phyloP scores from a whole-genome alignment of 495 filamentous ascomycete species.

The Staphylotrichum longicolle region DNA sequence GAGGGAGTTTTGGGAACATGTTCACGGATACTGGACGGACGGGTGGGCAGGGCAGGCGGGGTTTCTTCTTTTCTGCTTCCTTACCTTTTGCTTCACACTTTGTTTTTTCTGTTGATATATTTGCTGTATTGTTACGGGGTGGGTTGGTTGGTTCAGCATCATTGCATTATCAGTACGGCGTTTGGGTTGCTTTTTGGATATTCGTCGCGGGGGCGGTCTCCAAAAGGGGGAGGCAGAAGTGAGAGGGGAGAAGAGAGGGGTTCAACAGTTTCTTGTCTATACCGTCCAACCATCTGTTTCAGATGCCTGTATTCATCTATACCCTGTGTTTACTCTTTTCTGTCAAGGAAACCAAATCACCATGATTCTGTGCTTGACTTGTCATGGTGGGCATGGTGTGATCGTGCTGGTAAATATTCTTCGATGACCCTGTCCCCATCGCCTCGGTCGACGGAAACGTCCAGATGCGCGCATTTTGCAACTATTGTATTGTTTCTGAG shows the following conservation, averaged over 20 bases:
- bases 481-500: too few relatives aligned
- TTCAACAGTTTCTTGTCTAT: constrained; percentile 3
- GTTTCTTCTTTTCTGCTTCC: neutral
- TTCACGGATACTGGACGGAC: neutral
- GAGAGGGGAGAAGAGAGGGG: neutral
- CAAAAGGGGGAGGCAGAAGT: neutral
- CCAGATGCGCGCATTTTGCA: too few relatives aligned
- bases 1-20: neutral
- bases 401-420: too few relatives aligned
- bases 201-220: neutral
- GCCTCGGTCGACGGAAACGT: too few relatives aligned
- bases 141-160: constrained; percentile 3
- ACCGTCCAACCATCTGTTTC: neutral
- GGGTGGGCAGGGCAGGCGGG: neutral
- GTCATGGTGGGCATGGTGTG: too few relatives aligned
- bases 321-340: neutral
- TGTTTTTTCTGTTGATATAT: constrained; percentile 1
- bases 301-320: constrained; percentile 12
- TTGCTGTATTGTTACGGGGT: constrained; percentile 1
- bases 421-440: too few relatives aligned
- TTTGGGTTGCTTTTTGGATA: constrained; percentile 3
- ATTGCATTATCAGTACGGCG: constrained; percentile 12
- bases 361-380: too few relatives aligned
- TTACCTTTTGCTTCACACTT: neutral
- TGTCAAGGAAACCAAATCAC: neutral